A percentile compares a stretch with the other conserved stretches of the same genome.
These are phyloP conservation scores for Xylaria sp. DNA, from an alignment of 2,329 filamentous ascomycete species.

Conservation along the genomic window DNA sequence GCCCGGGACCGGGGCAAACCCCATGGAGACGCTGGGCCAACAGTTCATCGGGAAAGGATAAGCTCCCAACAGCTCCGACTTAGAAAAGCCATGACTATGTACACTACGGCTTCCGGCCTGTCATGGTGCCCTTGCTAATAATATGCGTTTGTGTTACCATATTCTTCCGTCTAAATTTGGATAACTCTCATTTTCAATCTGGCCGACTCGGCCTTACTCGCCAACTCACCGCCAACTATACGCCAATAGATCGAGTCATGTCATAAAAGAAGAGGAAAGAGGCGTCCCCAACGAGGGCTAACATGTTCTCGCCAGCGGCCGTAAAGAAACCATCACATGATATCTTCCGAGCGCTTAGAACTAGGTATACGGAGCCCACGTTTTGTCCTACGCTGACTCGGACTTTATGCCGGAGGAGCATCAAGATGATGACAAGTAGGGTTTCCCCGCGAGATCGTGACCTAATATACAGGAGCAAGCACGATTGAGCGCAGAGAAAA, in stretches of 20 bases:
- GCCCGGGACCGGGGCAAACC: slow-evolving; percentile 20
- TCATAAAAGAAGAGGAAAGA: neutral
- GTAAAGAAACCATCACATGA: slow-evolving; percentile 13
- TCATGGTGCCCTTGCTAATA: slow-evolving; percentile 7
- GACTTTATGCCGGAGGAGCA: neutral
- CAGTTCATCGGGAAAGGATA: neutral
- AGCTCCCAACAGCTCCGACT: slow-evolving; percentile 3
- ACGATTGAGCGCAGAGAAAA: neutral
- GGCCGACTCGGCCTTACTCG: slow-evolving; percentile 18
- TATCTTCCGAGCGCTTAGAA: slow-evolving; percentile 7
- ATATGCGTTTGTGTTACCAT: neutral
- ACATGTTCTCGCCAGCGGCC: neutral
- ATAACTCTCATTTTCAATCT: slow-evolving; percentile 22
- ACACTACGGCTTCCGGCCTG: neutral
- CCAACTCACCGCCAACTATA: slow-evolving; percentile 12
- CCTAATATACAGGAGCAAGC: neutral
- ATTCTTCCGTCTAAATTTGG: slow-evolving; percentile 21
- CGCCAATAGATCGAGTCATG: slow-evolving; percentile 15
- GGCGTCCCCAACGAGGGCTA: neutral
- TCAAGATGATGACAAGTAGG: neutral
- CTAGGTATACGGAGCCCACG: neutral
- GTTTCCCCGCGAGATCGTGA: neutral
- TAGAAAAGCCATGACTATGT: neutral
- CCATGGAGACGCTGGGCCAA: slow-evolving; percentile 14
- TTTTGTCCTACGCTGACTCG: neutral